A percentile compares a stretch with the other conserved stretches of the same genome.
phyloP scores from a whole-genome alignment of 176 grass and related monocot species.

The Zoysia japonica region DNA sequence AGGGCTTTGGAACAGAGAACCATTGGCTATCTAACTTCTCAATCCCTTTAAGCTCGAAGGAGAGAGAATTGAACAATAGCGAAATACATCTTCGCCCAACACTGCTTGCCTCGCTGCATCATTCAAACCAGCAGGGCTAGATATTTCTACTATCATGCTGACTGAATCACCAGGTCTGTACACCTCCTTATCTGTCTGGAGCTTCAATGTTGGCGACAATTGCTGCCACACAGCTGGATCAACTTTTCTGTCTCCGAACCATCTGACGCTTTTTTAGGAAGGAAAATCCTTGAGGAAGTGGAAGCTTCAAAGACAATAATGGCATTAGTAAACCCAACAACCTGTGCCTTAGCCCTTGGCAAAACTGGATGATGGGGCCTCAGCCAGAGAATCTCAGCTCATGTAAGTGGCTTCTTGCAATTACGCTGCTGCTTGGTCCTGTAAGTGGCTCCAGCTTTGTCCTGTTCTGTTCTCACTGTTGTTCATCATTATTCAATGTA shows the following conservation, averaged over 20 bases:
- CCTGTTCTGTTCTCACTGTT: too few relatives aligned
- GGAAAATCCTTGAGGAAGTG: conserved; percentile 67
- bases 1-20: conserved; percentile 74
- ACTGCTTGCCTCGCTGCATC: conserved; percentile 23
- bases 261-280: conserved; percentile 68
- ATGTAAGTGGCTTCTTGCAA: too few relatives aligned
- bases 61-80: conserved; percentile 70
- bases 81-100: conserved; percentile 30
- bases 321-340: too few relatives aligned
- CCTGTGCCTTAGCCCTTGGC: too few relatives aligned
- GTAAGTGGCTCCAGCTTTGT: too few relatives aligned
- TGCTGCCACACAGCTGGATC: conserved; percentile 46
- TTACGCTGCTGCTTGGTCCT: too few relatives aligned
- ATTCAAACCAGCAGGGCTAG: conserved; percentile 42
- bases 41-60: conserved; percentile 83
- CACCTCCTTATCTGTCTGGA: conserved; percentile 81
- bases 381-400: too few relatives aligned
- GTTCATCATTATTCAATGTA: too few relatives aligned
- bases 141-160: conserved; percentile 68
- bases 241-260: conserved; percentile 64
- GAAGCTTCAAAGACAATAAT: conserved; percentile 55
- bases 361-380: too few relatives aligned
- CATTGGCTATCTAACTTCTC: conserved; percentile 93
- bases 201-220: conserved; percentile 65
- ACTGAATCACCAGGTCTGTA: conserved; percentile 84